Conservation (phyloP, 345 rosid genomes). For the Hypericum perforatum region DNA sequence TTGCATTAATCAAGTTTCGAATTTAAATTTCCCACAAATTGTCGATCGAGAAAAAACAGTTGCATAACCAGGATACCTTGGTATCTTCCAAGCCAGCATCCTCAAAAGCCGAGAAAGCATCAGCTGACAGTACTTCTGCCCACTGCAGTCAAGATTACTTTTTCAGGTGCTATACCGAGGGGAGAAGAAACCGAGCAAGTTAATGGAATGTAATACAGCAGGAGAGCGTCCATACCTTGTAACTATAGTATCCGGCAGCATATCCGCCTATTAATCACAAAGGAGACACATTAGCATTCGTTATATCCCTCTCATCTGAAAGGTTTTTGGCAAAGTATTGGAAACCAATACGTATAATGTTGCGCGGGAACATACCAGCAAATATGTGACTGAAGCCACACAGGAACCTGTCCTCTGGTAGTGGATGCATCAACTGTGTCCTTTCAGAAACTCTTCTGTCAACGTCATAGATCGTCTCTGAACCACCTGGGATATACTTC, state of each 20-base stretch:
- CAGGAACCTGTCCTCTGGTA: conserved; percentile 76
- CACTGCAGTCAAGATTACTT: conserved; percentile 47
- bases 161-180: conserved; percentile 16
- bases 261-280: conserved; percentile 54
- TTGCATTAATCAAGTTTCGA: background rate
- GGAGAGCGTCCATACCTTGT: conserved; percentile 47
- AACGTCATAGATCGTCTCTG: conserved; percentile 68
- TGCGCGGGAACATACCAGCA: conserved; percentile 40
- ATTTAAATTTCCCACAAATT: too few species aligned
- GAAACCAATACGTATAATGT: conserved; percentile 3
- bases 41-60: too few species aligned
- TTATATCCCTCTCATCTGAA: background rate
- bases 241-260: conserved; percentile 96
- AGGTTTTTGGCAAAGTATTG: conserved; percentile 8
- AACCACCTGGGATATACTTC: conserved; percentile 54
- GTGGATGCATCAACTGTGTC: conserved; percentile 71
- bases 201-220: background rate
- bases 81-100: conserved; percentile 70
- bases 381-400: conserved; percentile 80
- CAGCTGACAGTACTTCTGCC: conserved; percentile 95
- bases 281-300: background rate
- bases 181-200: conserved; percentile 2
- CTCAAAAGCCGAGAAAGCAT: conserved; percentile 97
- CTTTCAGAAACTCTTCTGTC: conserved; percentile 51
- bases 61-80: conserved; percentile 34